phyloP scores from a whole-genome alignment of 164 flowering plant species.

The Nymphaea colorata region DNA sequence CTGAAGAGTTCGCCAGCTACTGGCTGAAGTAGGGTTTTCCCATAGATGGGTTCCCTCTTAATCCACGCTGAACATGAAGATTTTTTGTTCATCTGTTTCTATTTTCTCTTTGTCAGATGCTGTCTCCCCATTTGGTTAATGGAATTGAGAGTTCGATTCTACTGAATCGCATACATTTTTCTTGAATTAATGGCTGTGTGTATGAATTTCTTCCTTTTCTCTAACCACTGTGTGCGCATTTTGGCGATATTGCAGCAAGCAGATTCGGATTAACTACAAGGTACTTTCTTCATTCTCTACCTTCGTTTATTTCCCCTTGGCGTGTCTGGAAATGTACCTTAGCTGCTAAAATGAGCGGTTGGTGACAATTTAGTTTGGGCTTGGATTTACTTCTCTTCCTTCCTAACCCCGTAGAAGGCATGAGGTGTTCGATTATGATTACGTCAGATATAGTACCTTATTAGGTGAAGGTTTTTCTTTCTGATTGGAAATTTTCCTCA shows the following conservation, averaged over 20 bases:
- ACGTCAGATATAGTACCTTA: too few species aligned
- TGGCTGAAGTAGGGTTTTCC: too few species aligned
- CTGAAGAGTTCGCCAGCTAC: too few species aligned
- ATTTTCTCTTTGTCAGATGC: neutral
- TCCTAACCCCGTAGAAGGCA: too few species aligned
- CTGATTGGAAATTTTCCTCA: neutral
- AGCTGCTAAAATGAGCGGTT: neutral
- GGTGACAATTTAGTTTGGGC: too few species aligned
- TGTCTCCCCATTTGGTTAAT: neutral
- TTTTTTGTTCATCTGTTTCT: neutral
- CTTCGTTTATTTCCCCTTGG: neutral
- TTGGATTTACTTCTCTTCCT: too few species aligned
- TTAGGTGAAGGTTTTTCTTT: neutral
- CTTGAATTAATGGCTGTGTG: neutral
- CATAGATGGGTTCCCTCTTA: neutral
- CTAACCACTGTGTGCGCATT: neutral
- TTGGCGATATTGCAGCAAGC: slow-evolving; percentile 41
- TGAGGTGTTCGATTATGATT: too few species aligned
- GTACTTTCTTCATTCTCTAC: slow-evolving; percentile 23
- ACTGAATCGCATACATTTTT: too few species aligned
- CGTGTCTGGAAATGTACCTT: neutral
- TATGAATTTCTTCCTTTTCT: neutral
- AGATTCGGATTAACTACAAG: slow-evolving; percentile 61
- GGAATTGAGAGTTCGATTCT: too few species aligned
- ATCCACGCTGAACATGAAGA: neutral